Percentiles rank a stretch among this genome's conserved stretches.
These are phyloP conservation scores for Hordeum pubiflorum DNA, from an alignment of 202 grass and related monocot genomes.

Conservation along the genomic window DNA sequence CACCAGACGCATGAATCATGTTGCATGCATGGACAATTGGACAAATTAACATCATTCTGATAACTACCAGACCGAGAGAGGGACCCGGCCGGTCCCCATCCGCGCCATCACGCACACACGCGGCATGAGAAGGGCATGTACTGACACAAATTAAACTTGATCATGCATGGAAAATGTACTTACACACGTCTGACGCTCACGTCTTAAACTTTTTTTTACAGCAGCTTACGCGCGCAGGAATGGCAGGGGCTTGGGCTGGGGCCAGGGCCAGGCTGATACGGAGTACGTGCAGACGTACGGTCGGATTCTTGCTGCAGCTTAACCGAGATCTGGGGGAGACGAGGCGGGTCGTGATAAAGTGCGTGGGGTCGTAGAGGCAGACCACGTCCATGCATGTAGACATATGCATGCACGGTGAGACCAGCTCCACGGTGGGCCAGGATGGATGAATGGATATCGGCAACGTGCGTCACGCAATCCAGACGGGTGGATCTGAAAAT, in stretches of 20 bases:
- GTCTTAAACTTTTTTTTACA: neutral
- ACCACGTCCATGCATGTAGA: neutral
- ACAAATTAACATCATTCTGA: neutral
- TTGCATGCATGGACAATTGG: slow-evolving; percentile 1
- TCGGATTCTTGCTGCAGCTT: neutral
- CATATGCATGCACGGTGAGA: neutral
- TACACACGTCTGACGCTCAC: neutral
- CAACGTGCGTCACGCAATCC: slow-evolving; percentile 41
- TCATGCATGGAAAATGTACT: neutral
- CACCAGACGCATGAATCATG: neutral
- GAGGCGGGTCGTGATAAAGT: neutral
- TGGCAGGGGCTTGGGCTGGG: too few relatives aligned
- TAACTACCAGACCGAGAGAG: neutral
- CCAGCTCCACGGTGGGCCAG: slow-evolving; percentile 15
- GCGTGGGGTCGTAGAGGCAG: slow-evolving; percentile 24
- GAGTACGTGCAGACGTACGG: neutral
- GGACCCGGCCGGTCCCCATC: neutral
- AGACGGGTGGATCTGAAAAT: neutral
- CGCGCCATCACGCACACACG: neutral
- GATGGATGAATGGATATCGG: neutral
- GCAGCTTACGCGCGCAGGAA: neutral
- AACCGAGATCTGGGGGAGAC: neutral
- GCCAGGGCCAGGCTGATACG: neutral
- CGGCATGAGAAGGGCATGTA: neutral
- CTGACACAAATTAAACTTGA: neutral